Percentiles rank a stretch among this genome's conserved stretches.
These are phyloP conservation scores for Aspergillus ostianus DNA, from an alignment of 495 filamentous ascomycete species.

Conservation along the genomic window DNA sequence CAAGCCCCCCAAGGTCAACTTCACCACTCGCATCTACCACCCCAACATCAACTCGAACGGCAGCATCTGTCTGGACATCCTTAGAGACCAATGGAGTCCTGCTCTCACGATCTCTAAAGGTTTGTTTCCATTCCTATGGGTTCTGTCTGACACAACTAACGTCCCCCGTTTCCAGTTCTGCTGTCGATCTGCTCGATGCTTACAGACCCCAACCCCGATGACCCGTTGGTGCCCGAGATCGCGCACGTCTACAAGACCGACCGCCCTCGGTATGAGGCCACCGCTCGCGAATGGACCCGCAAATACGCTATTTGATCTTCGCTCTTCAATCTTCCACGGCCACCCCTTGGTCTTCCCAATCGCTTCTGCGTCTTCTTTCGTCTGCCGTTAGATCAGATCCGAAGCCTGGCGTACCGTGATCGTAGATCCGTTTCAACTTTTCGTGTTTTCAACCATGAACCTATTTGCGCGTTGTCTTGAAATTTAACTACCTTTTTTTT, in stretches of 20 bases:
- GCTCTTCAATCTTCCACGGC: constrained; percentile 27
- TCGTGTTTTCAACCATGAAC: constrained; percentile 25
- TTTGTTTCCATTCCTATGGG: constrained; percentile 37
- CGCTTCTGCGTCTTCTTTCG: constrained; percentile 37
- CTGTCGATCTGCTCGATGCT: constrained; percentile 99
- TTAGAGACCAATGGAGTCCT: constrained; percentile 98
- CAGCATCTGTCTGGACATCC: constrained; percentile 96
- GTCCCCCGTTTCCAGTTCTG: constrained; percentile 67
- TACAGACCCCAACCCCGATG: constrained; percentile 98
- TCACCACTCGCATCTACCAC: constrained; percentile 98
- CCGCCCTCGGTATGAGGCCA: constrained; percentile 89
- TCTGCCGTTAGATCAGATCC: constrained; percentile 41
- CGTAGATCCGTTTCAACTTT: constrained; percentile 36
- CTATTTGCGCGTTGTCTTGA: constrained; percentile 23
- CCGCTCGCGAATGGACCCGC: constrained; percentile 95
- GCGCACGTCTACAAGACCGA: constrained; percentile 99
- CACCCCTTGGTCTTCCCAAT: constrained; percentile 28
- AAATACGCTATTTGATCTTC: constrained; percentile 83
- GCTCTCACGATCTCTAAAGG: constrained; percentile 98
- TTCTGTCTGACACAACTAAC: constrained; percentile 14
- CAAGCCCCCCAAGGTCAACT: constrained; percentile 99
- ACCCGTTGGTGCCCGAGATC: constrained; percentile 97
- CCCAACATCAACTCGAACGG: constrained; percentile 99
- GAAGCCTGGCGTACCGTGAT: constrained; percentile 50
- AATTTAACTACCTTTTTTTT: constrained; percentile 21